Base-by-base conservation (phyloP, 352 stramenopile species). In the Phytophthora citrophthora region DNA sequence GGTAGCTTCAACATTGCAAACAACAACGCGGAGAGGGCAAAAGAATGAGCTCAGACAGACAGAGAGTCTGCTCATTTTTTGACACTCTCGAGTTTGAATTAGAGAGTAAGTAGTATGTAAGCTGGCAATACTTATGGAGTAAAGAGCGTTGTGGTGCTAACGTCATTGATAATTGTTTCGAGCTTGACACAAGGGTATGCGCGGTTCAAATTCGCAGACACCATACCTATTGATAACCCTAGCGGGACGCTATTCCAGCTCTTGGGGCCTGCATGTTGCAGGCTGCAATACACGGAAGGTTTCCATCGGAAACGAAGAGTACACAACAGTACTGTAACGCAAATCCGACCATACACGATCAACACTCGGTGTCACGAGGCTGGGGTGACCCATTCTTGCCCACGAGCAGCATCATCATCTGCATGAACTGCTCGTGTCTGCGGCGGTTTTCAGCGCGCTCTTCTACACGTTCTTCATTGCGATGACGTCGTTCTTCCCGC, bases 141-240 rank as follows among this genome's bases (percentile, higher is more conserved):
- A 29, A 31, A 40, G 18, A 44, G 16, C 12, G 43, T 24, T 34
- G 58, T 51, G 50, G 34, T 55, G 59, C 20, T 45, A 54, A 63
- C 27, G 29, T 64, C 27, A 45, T 45, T 23, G 85, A 95, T 66
- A 94, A 94, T 51, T 74, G 73, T n/a, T 89, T 86, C 15, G 86
- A 96, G 55, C 83, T 96, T 40, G 59, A 88, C 51, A 76, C 93
- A 61, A 56, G 88, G 26, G 62, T 68, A 4, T 71, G 60, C 48
- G 51, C 52, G 46, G 12, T 36, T 61, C 50, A 55, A 40, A 56
- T 39, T 52, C 47, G 31, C 52, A 94, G 20, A 71, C 86, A 7
- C 48, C 54, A 56, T 59, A 65, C 61, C 47, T 65, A 50, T 50
- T 34, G 81, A 84, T 20, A 78, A 49, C 43, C n/a, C n/a, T 43